Evolutionary conservation across 352 stramenopile genomes (phyloP).

Genomic region (Thraustochytrium striatum): DNA sequence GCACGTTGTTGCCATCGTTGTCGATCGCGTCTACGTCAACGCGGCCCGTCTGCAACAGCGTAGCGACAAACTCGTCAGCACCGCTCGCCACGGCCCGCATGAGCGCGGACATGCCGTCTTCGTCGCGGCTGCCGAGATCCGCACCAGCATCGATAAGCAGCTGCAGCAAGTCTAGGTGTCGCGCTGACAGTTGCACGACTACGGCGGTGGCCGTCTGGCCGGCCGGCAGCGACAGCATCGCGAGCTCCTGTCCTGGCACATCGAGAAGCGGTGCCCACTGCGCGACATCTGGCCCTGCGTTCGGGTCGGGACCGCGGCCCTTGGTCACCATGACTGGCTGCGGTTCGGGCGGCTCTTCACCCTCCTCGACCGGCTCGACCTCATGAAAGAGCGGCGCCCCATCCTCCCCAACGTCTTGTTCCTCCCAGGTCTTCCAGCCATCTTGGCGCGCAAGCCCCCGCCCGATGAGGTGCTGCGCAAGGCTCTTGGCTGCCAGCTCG

Average conservation of each 20-base stretch:
- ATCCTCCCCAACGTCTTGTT: slow-evolving; percentile 6
- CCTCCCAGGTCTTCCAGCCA: slow-evolving; percentile 13
- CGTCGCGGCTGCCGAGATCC: background rate
- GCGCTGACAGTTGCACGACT: background rate
- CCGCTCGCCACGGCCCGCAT: slow-evolving; percentile 3
- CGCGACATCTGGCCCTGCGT: background rate
- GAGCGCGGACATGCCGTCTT: slow-evolving; percentile 2
- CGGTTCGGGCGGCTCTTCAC: too few species aligned
- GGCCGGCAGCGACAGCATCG: too few species aligned
- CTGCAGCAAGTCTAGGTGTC: slow-evolving; percentile 3
- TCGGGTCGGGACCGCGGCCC: background rate
- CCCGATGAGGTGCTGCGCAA: background rate
- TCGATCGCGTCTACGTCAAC: slow-evolving; percentile 27
- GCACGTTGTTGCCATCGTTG: background rate
- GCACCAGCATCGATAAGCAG: slow-evolving; percentile 1
- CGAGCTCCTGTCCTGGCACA: background rate
- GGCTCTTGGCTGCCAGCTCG: background rate
- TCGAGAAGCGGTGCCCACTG: slow-evolving; percentile 2
- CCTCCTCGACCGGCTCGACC: too few species aligned
- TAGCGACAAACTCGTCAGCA: background rate
- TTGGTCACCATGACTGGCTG: background rate
- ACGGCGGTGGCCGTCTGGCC: background rate
- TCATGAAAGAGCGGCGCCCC: background rate
- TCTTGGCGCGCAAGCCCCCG: background rate
- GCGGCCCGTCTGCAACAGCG: background rate